These are phyloP conservation scores for Termitomyces sp. DNA, from an alignment of 768 basidiomycete genomes.

Conservation along the genomic window DNA sequence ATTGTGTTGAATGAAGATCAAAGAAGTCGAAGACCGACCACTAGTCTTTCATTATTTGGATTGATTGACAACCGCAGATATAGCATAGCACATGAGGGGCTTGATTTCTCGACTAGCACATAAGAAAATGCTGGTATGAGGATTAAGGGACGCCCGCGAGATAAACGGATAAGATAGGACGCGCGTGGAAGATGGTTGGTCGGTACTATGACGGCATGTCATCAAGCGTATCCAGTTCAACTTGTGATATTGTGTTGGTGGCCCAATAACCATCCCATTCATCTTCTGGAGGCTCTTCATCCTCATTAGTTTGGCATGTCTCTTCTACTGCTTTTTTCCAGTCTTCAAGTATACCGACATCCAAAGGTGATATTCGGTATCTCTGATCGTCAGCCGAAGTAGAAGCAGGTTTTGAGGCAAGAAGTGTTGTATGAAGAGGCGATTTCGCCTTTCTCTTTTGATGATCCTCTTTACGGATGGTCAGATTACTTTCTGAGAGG, in stretches of 20 bases:
- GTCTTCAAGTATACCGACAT: constrained; percentile 11
- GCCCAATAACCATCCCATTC: constrained; percentile 47
- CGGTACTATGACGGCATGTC: neutral
- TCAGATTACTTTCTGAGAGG: constrained; percentile 17
- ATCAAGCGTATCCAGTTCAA: constrained; percentile 9
- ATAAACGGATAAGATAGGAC: too few relatives aligned
- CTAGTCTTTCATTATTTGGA: neutral
- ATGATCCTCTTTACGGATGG: neutral
- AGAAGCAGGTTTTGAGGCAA: neutral
- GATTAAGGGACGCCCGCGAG: too few relatives aligned
- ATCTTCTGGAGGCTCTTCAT: constrained; percentile 27
- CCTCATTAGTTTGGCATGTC: constrained; percentile 15
- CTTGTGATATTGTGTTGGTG: constrained; percentile 28
- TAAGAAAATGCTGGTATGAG: too few relatives aligned
- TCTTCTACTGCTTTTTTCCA: constrained; percentile 15
- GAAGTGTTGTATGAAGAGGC: neutral
- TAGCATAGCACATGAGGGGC: neutral
- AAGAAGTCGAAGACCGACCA: neutral
- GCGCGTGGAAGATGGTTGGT: neutral
- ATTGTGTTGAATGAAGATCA: neutral
- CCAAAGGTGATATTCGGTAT: constrained; percentile 8
- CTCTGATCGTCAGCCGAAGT: neutral
- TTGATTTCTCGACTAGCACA: neutral
- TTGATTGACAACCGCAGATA: too few relatives aligned
- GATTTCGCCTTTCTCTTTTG: neutral